Base-by-base conservation (phyloP, 768 basidiomycete species). In the Boletus reticuloceps region DNA sequence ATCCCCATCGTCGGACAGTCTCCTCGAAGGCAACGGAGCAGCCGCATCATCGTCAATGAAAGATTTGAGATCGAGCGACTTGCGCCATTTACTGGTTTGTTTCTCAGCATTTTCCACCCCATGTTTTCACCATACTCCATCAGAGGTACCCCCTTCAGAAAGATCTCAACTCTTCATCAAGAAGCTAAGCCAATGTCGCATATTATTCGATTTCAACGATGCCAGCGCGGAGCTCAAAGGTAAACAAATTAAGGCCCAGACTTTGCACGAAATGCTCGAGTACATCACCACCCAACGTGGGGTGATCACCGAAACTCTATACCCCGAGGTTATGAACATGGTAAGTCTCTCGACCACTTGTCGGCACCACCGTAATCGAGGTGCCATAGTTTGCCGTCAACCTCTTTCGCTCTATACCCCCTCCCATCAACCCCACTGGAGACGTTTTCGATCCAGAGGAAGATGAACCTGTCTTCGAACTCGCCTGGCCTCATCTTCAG, bases 401-500 rank as follows among this genome's bases (percentile, higher is more conserved):
- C 77, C 88, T 99, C 63, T 99, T 99, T 81, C 91, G 97, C 60
- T 94, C 97, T 68, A 98, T 98, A 83, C 97, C 97, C 75, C 97
- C 97, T 65, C 97, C 95, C 42, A 95, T 98, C 55, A 99, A 99
- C 67, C 97, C 97, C 7, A 91, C 86, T 13, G 97, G 97, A 50
- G 97, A 99, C 72, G 97, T 95, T 2, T 99, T 97, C 69, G 97
- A 99, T 70, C 97, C 97, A 20, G 97, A 99, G 74, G 97, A 99
- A 75, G 97, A 99, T 65, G 97, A 99, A 61, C 97, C 97, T 8
- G 97, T 99, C 3, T 82, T 99, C 56, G 97, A 99, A 71, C 89
- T 98, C 54, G 97, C 97, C 29, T 99, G 97, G 97, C 97, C 97
- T 39, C 97, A 99, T 72, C 82, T 99, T 53, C 95, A 99, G 72